Evolutionary conservation across 352 stramenopile genomes (phyloP), one percentile per base, ranked within the genome.

Genomic region (Peronospora farinosa): DNA sequence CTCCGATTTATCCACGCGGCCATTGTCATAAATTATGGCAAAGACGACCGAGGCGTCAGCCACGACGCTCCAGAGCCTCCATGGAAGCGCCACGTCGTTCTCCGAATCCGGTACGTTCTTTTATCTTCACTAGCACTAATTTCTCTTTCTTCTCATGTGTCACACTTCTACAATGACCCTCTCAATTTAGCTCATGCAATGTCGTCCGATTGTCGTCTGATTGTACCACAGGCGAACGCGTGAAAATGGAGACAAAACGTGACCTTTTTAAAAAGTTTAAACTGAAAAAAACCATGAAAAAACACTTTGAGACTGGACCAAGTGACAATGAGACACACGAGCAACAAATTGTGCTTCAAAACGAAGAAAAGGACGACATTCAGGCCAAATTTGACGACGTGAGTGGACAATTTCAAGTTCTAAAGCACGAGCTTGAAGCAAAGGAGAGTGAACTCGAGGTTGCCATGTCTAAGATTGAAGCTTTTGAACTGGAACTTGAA

Each of bases 231-330:
- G 32, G 16, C 23, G 2, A 77, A 40, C 71, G 67, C 54, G 65
- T 88, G 8, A 78, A 86, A 39, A 58, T 55, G 7, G 73, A 86
- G 47, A 21, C 1, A 3, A 88, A 88, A 54, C 65, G 69, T 21
- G 74, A 87, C 62, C 72, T 91, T 35, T 79, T 90, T 16, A 72
- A 77, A 51, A 88, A 90, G 56, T 72, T 88, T 47, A 86, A 86
- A 21, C 19, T 21, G 19, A 31, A 31, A 31, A 78, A 76, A 42
- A 63, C 69, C 38, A 78, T 88, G 68, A 76, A 88, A 51, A 80
- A 85, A 57, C 74, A 88, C 45, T 67, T 86, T 32, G 70, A 86
- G 33, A 68, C 83, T 25, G 74, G 63, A 19, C 78, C 69, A 54
- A 63, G 77, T 30, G 72, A 85, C 47, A 85, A 83, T 37, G 68